A percentile compares a stretch with the other conserved stretches of the same genome.
These are phyloP conservation scores for Cornus controversa DNA, from an alignment of 148 eudicot species.

Conservation along the genomic window DNA sequence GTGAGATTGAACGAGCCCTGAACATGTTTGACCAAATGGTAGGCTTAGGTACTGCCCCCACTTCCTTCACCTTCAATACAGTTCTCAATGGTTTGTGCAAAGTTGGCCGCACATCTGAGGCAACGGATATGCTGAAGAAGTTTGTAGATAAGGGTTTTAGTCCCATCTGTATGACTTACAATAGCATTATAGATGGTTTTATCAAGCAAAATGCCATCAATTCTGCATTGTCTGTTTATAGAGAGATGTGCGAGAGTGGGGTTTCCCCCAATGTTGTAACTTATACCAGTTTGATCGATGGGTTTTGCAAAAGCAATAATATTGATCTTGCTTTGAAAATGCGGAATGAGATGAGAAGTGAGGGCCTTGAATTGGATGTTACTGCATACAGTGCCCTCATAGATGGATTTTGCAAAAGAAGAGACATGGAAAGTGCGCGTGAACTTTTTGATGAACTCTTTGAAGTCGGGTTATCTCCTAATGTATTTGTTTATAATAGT, in stretches of 20 bases:
- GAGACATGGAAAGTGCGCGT: conserved; percentile 61
- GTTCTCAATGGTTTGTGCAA: conserved; percentile 64
- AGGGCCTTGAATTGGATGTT: conserved; percentile 62
- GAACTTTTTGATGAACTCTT: conserved; percentile 54
- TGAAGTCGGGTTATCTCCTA: conserved; percentile 63
- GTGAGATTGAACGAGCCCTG: conserved; percentile 49
- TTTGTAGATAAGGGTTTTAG: conserved; percentile 41
- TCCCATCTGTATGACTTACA: conserved; percentile 55
- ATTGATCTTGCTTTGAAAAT: conserved; percentile 58
- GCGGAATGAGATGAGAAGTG: conserved; percentile 44
- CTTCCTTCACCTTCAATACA: conserved; percentile 49
- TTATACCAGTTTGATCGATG: conserved; percentile 66
- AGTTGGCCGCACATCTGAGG: conserved; percentile 48
- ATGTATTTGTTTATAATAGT: conserved; percentile 51
- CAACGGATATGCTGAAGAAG: conserved; percentile 41
- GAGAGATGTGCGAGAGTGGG: conserved; percentile 55
- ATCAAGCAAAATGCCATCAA: conserved; percentile 44
- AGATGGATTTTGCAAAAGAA: conserved; percentile 67
- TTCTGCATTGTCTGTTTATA: conserved; percentile 60
- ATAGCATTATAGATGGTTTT: conserved; percentile 64
- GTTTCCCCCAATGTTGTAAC: conserved; percentile 53
- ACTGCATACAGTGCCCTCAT: conserved; percentile 61
- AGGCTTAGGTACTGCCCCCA: conserved; percentile 37
- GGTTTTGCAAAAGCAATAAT: conserved; percentile 57
- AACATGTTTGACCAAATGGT: conserved; percentile 51